Conservation (phyloP, 2,329 filamentous ascomycete genomes). For the Colletotrichum tanaceti region DNA sequence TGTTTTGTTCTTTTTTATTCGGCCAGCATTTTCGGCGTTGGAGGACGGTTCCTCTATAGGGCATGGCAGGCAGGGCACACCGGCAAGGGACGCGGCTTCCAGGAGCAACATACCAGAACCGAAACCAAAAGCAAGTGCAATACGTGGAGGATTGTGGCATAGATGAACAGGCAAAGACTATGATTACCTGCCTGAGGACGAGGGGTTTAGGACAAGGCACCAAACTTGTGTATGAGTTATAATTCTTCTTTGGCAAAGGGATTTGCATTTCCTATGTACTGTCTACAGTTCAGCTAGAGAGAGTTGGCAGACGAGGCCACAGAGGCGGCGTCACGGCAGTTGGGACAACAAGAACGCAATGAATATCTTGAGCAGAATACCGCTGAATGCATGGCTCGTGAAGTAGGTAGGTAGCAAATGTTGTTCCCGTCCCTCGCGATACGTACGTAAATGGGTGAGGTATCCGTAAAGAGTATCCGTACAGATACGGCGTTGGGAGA, state of each 20-base stretch:
- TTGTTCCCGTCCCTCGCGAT: no score
- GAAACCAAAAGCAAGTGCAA: conserved; percentile 28
- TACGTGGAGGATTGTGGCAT: conserved; percentile 27
- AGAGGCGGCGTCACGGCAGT: conserved; percentile 33
- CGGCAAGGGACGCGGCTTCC: conserved; percentile 25
- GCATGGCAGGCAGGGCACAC: conserved; percentile 29
- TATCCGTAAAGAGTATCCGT: no score
- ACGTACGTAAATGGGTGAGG: background rate
- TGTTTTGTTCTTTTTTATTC: conserved; percentile 18
- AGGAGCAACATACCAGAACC: conserved; percentile 29
- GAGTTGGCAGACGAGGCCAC: conserved; percentile 26
- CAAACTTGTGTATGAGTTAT: conserved; percentile 40
- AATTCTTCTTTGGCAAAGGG: conserved; percentile 39
- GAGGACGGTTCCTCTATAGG: conserved; percentile 31
- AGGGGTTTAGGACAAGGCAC: conserved; percentile 29
- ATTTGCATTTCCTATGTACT: conserved; percentile 41
- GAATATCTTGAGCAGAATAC: conserved; percentile 28
- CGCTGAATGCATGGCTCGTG: background rate
- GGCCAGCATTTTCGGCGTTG: conserved; percentile 41
- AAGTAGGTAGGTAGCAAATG: background rate
- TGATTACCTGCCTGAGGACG: conserved; percentile 22
- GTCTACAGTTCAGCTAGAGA: conserved; percentile 37
- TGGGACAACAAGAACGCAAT: conserved; percentile 31
- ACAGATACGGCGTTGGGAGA: no score
- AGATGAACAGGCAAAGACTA: conserved; percentile 28